phyloP scores from a whole-genome alignment of 768 basidiomycete species.

The Leucocoprinus sp. region DNA sequence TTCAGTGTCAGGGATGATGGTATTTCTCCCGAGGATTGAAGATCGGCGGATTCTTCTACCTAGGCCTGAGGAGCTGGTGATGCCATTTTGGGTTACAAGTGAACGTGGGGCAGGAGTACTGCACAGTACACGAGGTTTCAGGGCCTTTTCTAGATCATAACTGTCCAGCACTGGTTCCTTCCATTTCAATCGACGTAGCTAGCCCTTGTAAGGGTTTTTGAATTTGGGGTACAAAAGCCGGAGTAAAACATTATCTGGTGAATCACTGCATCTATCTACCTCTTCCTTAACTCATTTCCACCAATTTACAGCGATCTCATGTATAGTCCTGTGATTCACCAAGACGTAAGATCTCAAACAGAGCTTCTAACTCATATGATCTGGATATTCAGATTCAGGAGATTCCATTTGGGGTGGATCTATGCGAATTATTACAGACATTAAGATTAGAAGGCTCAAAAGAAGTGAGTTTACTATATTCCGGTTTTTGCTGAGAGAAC shows the following conservation, averaged over 20 bases:
- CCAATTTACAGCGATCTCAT: neutral
- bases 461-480: conserved; percentile 20
- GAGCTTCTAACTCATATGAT: neutral
- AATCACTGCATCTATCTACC: neutral
- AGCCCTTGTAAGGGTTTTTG: neutral
- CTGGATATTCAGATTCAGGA: neutral
- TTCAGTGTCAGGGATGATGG: too few species aligned
- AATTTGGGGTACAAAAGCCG: conserved; percentile 4
- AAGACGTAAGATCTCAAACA: neutral
- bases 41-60: too few species aligned
- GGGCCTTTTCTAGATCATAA: neutral
- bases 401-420: conserved; percentile 31
- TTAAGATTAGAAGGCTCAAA: conserved; percentile 36
- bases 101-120: neutral
- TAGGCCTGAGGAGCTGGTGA: neutral
- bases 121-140: neutral
- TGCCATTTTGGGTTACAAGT: neutral
- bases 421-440: conserved; percentile 44
- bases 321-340: neutral
- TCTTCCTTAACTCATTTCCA: neutral
- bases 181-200: too few species aligned
- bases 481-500: too few species aligned
- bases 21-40: too few species aligned
- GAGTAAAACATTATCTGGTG: neutral
- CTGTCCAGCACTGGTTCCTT: neutral